A percentile compares a stretch with the other conserved stretches of the same genome.
phyloP scores from a whole-genome alignment of 2,329 filamentous ascomycete genomes.

The Cladophialophora exuberans region DNA sequence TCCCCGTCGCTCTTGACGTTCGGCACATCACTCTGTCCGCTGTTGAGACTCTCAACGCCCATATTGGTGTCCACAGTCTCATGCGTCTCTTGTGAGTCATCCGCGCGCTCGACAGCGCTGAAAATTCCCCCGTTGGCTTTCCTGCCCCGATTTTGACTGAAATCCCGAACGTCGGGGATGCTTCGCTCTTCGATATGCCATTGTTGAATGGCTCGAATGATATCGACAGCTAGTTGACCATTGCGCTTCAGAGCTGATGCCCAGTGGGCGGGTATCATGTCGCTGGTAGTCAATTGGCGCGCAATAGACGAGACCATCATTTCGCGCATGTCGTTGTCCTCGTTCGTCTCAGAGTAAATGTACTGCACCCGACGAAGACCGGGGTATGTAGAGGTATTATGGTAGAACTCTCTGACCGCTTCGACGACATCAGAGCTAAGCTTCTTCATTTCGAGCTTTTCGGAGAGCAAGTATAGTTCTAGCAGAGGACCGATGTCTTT shows the following conservation, averaged over 20 bases:
- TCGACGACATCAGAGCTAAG: slow-evolving; percentile 54
- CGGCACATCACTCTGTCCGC: slow-evolving; percentile 24
- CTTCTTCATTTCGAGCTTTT: slow-evolving; percentile 55
- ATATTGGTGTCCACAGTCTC: slow-evolving; percentile 22
- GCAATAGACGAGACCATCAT: slow-evolving; percentile 55
- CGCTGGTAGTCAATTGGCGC: slow-evolving; percentile 53
- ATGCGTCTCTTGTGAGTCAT: slow-evolving; percentile 23
- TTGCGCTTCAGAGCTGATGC: slow-evolving; percentile 59
- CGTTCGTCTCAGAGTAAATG: slow-evolving; percentile 54
- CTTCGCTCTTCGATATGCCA: slow-evolving; percentile 55
- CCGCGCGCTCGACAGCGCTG: slow-evolving; percentile 26
- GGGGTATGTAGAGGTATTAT: slow-evolving; percentile 56
- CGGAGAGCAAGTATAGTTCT: slow-evolving; percentile 58
- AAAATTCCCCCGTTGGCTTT: slow-evolving; percentile 24
- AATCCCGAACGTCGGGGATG: slow-evolving; percentile 53
- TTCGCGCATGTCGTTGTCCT: slow-evolving; percentile 52
- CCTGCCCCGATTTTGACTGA: slow-evolving; percentile 26
- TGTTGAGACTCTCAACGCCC: slow-evolving; percentile 25
- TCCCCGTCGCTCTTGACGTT: slow-evolving; percentile 27
- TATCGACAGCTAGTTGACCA: slow-evolving; percentile 59
- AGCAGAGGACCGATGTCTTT: slow-evolving; percentile 55
- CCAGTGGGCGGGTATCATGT: slow-evolving; percentile 57
- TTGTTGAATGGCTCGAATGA: slow-evolving; percentile 57
- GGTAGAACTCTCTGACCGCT: slow-evolving; percentile 55
- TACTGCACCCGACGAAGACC: slow-evolving; percentile 58